Conservation (phyloP, 352 stramenopile genomes). For the Phytophthora megakarya region DNA sequence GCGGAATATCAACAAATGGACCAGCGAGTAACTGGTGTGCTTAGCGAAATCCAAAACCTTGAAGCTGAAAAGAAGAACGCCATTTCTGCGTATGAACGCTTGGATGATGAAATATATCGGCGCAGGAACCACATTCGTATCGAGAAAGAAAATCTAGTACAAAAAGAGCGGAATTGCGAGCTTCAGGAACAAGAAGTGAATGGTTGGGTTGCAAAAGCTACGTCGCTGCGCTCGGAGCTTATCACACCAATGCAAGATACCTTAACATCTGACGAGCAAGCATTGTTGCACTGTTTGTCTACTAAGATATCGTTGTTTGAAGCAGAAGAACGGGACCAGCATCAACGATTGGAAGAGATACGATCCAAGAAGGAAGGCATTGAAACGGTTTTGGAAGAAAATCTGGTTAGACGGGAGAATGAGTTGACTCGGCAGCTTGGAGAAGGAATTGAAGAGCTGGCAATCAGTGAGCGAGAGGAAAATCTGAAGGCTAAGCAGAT, state of each 20-base stretch:
- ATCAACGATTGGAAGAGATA: conserved; percentile 86
- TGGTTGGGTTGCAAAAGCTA: conserved; percentile 58
- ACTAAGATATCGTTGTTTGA: conserved; percentile 79
- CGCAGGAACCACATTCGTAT: conserved; percentile 76
- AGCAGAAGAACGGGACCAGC: conserved; percentile 86
- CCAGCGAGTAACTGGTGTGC: conserved; percentile 83
- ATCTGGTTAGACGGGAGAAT: conserved; percentile 88
- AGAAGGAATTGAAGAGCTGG: conserved; percentile 66
- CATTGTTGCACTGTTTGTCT: conserved; percentile 64
- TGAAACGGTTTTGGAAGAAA: conserved; percentile 91
- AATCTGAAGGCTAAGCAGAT: conserved; percentile 89
- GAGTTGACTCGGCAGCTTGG: conserved; percentile 68
- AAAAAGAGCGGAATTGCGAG: conserved; percentile 63
- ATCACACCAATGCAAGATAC: conserved; percentile 78
- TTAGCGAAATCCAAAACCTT: conserved; percentile 86
- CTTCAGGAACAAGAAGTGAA: conserved; percentile 70
- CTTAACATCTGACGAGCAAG: conserved; percentile 58
- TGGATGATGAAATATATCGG: conserved; percentile 84
- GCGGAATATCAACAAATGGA: conserved; percentile 90
- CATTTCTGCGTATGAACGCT: conserved; percentile 70
- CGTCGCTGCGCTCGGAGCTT: conserved; percentile 61
- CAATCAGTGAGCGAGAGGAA: conserved; percentile 66
- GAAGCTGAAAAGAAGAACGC: conserved; percentile 79
- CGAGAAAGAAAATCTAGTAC: conserved; percentile 54
- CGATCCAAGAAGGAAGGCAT: conserved; percentile 88